Evolutionary conservation across 306 rosid species (phyloP), one percentile per base, ranked within the genome.

Genomic region (Arachis stenosperma): DNA sequence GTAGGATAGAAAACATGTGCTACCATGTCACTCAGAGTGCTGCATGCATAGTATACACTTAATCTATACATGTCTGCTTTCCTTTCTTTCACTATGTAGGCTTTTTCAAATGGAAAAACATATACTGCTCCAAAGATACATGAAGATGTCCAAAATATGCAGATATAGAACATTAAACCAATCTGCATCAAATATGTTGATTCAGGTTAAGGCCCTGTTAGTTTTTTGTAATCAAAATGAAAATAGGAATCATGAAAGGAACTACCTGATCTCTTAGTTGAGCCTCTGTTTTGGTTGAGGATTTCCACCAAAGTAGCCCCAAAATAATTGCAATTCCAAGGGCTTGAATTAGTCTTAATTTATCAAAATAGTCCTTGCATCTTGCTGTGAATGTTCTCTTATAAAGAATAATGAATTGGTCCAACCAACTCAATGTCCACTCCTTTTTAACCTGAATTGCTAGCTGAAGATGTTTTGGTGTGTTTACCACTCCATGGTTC

Each of bases 281-380:
- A 72, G 97, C 95, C 82, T 94, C 99, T 1, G 96, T 94, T 40
- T 84, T 84, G 42, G 69, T 89, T 44, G 88, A 87, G 27, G 97
- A 94, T 70, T 91, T 88, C 99, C 97, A 94, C 99, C 96, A 91
- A 54, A 94, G 97, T 78, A 94, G 90, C 11, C 99, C 97, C 55
- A 91, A 79, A 75, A 91, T 74, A 61, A 91, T 69, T 17, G 96
- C 99, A 71, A 94, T 89, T 79, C 96, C 99, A 64, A 90, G 65
- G 29, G 97, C 90, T 80, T 94, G 99, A 76, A 94, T 72, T 51
- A 94, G 61, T 80, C 97, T 91, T 55, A 94, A 81, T 79, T 86
- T 83, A 81, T 94, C 96, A 73, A 89, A 94, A 66, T 94, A 91
- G 61, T 94, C 99, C 47, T 80, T 83, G 68, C 85, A 78, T 79